These are phyloP conservation scores for Delonix regia DNA, from an alignment of 306 rosid genomes.

Conservation along the genomic window DNA sequence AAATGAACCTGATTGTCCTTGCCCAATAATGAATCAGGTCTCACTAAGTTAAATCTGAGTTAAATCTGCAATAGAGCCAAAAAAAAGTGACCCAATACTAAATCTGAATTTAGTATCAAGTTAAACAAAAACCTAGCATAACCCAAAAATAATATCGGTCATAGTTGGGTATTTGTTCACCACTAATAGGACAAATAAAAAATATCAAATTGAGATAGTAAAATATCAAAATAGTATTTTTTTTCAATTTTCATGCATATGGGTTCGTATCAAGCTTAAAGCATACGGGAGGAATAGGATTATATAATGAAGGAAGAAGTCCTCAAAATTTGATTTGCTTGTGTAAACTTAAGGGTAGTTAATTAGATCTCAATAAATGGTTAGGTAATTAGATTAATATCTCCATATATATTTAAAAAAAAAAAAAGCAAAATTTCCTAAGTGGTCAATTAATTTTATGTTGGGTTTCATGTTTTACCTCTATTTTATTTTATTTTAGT, in stretches of 20 bases:
- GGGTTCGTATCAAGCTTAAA: background rate
- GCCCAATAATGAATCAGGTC: too few species aligned
- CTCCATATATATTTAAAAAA: constrained; percentile 13
- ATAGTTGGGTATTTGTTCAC: too few species aligned
- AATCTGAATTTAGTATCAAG: too few species aligned
- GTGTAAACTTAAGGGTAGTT: background rate
- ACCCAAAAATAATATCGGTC: too few species aligned
- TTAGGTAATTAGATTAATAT: constrained; percentile 30
- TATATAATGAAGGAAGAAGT: background rate
- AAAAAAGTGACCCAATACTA: too few species aligned
- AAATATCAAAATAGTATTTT: too few species aligned
- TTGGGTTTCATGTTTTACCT: background rate
- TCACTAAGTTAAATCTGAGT: too few species aligned
- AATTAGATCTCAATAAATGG: background rate
- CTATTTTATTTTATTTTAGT: background rate
- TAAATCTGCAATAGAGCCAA: too few species aligned
- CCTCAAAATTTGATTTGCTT: background rate
- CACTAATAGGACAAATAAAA: too few species aligned
- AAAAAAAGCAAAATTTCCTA: background rate
- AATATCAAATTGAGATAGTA: too few species aligned
- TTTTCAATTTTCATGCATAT: background rate
- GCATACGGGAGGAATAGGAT: background rate
- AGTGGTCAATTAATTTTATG: background rate
- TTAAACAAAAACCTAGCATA: too few species aligned
- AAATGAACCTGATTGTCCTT: too few species aligned